Evolutionary conservation across 768 basidiomycete species (phyloP).

Genomic region (Lactarius psammicola): DNA sequence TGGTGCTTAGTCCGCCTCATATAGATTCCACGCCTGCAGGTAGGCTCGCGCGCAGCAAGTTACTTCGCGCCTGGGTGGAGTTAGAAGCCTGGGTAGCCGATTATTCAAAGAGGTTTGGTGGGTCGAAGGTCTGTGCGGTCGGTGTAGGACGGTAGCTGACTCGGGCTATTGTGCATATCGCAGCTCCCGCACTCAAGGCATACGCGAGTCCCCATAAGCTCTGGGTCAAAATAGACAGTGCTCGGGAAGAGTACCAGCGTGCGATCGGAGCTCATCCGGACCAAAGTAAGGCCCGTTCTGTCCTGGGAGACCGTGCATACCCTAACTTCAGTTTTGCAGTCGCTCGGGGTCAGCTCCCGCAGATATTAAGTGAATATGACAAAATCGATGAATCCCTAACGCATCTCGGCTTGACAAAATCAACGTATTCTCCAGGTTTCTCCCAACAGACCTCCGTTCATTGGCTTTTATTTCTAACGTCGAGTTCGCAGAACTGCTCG

Average conservation of each 20-base stretch:
- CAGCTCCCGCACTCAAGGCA: constrained; percentile 48
- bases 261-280: constrained; percentile 75
- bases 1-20: constrained; percentile 52
- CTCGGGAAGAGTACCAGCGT: constrained; percentile 67
- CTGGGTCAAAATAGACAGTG: constrained; percentile 55
- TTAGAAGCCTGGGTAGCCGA: constrained; percentile 63
- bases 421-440: constrained; percentile 63
- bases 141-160: not conserved
- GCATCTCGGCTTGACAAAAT: constrained; percentile 63
- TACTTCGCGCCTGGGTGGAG: constrained; percentile 82
- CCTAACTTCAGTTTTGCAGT: constrained; percentile 40
- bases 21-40: constrained; percentile 51
- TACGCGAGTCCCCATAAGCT: constrained; percentile 41
- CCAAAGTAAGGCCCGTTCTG: constrained; percentile 55
- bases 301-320: not conserved
- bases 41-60: constrained; percentile 52
- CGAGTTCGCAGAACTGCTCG: constrained; percentile 54
- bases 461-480: not conserved
- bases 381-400: constrained; percentile 44
- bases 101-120: constrained; percentile 51
- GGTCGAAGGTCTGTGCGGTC: constrained; percentile 25
- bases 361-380: constrained; percentile 42
- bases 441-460: not conserved
- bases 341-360: constrained; percentile 50
- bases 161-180: not conserved